phyloP scores from a whole-genome alignment of 2,329 filamentous ascomycete genomes.

The Hypomyces rosellus region DNA sequence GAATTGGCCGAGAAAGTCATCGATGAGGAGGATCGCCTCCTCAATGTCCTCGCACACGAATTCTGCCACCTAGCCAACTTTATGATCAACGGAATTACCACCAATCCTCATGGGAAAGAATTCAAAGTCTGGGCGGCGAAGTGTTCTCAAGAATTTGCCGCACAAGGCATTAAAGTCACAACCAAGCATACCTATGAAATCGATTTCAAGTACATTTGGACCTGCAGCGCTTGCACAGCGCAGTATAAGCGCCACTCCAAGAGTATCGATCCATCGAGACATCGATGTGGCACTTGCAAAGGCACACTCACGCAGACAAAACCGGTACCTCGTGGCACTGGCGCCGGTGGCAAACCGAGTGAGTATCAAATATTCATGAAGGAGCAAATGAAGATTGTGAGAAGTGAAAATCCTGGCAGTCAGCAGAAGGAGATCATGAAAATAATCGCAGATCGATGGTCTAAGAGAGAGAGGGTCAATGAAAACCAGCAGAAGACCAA shows the following conservation, averaged over 20 bases:
- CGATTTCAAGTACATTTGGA: constrained; percentile 88
- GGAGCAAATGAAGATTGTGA: constrained; percentile 59
- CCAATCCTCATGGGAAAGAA: constrained; percentile 73
- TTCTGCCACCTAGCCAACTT: constrained; percentile 93
- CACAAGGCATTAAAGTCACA: constrained; percentile 67
- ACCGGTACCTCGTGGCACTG: constrained; percentile 51
- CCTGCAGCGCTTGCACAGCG: constrained; percentile 60
- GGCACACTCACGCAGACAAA: constrained; percentile 67
- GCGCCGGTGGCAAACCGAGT: constrained; percentile 23
- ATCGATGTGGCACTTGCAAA: constrained; percentile 74
- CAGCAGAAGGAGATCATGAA: constrained; percentile 65
- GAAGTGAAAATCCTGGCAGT: constrained; percentile 47
- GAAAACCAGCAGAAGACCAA: background rate
- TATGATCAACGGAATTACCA: constrained; percentile 70
- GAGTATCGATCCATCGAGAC: constrained; percentile 67
- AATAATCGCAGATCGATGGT: constrained; percentile 58
- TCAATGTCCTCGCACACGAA: constrained; percentile 93
- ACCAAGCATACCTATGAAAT: constrained; percentile 89
- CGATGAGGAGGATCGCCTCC: constrained; percentile 65
- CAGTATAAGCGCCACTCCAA: constrained; percentile 81
- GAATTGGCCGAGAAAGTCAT: constrained; percentile 88
- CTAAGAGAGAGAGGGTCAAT: constrained; percentile 21
- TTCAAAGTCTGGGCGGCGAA: constrained; percentile 70
- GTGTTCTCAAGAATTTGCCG: constrained; percentile 50
- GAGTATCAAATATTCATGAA: constrained; percentile 54